phyloP scores from a whole-genome alignment of 2,329 filamentous ascomycete genomes.

The Dactylonectria estremocensis region DNA sequence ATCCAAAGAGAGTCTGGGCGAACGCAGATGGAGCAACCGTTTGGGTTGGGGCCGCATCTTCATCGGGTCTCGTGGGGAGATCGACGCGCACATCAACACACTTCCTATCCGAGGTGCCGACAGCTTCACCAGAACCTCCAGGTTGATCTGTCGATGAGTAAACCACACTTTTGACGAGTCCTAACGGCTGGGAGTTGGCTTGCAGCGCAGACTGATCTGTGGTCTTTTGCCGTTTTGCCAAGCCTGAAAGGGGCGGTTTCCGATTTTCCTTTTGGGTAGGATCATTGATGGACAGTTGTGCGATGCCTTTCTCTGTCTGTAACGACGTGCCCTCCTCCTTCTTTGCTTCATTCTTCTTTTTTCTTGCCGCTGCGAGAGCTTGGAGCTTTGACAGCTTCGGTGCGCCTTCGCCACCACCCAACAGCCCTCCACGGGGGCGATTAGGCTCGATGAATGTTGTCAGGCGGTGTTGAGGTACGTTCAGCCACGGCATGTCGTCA shows the following conservation, averaged over 20 bases:
- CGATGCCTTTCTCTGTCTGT: slow-evolving; percentile 49
- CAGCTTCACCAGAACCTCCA: neutral
- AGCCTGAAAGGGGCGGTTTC: slow-evolving; percentile 29
- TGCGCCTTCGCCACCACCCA: slow-evolving; percentile 80
- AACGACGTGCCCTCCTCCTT: slow-evolving; percentile 50
- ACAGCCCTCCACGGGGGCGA: slow-evolving; percentile 74
- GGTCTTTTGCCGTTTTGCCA: slow-evolving; percentile 47
- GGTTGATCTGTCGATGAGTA: neutral
- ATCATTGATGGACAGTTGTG: slow-evolving; percentile 52
- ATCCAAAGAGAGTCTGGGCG: slow-evolving; percentile 67
- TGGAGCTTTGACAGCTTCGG: slow-evolving; percentile 91
- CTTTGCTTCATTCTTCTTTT: slow-evolving; percentile 83
- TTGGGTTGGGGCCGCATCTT: slow-evolving; percentile 3
- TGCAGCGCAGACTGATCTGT: slow-evolving; percentile 11
- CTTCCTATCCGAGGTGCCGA: neutral
- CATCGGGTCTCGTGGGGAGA: neutral
- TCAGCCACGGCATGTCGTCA: slow-evolving; percentile 87
- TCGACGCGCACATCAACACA: neutral
- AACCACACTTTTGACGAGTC: neutral
- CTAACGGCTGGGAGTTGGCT: slow-evolving; percentile 13
- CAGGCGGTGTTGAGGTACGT: slow-evolving; percentile 76
- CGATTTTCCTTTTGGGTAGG: slow-evolving; percentile 49
- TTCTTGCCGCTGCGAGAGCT: slow-evolving; percentile 87
- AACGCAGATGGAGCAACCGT: slow-evolving; percentile 67
- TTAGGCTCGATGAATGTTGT: slow-evolving; percentile 74